These are phyloP conservation scores for Plenodomus biglobosus DNA, from an alignment of 2,329 filamentous ascomycete genomes.

Conservation along the genomic window DNA sequence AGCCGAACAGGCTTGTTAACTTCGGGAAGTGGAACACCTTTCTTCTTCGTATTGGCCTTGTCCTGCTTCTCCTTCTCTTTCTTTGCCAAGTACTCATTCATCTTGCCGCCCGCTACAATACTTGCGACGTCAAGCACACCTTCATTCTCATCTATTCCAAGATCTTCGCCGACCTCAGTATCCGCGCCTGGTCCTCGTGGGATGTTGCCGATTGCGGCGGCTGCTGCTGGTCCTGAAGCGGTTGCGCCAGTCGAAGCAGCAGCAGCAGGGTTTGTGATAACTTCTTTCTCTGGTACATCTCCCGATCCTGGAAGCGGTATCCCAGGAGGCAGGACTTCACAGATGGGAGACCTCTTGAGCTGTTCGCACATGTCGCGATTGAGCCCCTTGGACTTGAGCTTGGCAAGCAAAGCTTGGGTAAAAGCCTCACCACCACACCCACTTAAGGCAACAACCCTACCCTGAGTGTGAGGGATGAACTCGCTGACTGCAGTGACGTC, in stretches of 20 bases:
- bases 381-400: constrained; percentile 63
- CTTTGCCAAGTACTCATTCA: constrained; percentile 78
- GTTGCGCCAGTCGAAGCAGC: constrained; percentile 58
- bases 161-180: constrained; percentile 57
- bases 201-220: constrained; percentile 47
- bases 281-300: constrained; percentile 44
- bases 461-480: constrained; percentile 70
- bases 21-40: constrained; percentile 60
- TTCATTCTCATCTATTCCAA: constrained; percentile 60
- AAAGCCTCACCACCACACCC: constrained; percentile 85
- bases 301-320: constrained; percentile 55
- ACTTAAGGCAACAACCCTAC: constrained; percentile 61
- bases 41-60: constrained; percentile 62
- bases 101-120: constrained; percentile 79
- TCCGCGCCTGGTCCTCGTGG: constrained; percentile 58
- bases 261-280: constrained; percentile 55
- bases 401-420: constrained; percentile 69
- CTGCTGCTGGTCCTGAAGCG: constrained; percentile 49
- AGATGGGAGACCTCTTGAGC: constrained; percentile 64
- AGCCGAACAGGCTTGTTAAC: constrained; percentile 61
- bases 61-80: constrained; percentile 79
- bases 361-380: constrained; percentile 66
- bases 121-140: constrained; percentile 82
- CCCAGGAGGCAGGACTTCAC: constrained; percentile 61
- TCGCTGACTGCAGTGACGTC: constrained; percentile 90